Percentiles rank a stretch among this genome's conserved stretches.
Conservation (phyloP, 306 rosid genomes). For the Vigna trinervia region DNA sequence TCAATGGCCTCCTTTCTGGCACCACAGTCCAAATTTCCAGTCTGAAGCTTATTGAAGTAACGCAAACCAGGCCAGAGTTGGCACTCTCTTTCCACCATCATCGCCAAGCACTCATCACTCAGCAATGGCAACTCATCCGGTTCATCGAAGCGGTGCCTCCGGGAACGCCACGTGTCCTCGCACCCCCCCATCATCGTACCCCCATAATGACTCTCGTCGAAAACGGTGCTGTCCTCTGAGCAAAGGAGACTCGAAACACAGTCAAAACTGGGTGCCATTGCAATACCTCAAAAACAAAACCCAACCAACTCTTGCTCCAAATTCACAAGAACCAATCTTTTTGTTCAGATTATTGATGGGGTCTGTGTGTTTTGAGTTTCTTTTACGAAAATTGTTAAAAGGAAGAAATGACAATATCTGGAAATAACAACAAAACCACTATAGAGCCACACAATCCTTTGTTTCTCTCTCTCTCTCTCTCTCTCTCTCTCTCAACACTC, state of each 20-base stretch:
- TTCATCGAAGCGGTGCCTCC: constrained; percentile 31
- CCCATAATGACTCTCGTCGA: constrained; percentile 61
- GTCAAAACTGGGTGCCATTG: constrained; percentile 96
- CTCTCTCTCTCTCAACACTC: constrained; percentile 37
- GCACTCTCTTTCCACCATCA: constrained; percentile 69
- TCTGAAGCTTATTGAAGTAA: constrained; percentile 64
- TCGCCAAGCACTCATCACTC: constrained; percentile 73
- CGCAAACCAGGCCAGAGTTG: constrained; percentile 62
- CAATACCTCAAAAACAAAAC: constrained; percentile 30
- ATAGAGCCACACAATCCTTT: constrained; percentile 25
- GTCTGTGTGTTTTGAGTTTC: constrained; percentile 31
- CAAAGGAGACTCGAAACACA: constrained; percentile 82
- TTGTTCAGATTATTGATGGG: constrained; percentile 33
- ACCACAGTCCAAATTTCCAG: constrained; percentile 72
- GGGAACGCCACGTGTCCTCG: constrained; percentile 49
- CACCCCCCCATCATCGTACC: constrained; percentile 46
- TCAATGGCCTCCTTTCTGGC: constrained; percentile 77
- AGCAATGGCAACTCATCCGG: constrained; percentile 64
- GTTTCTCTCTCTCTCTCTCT: constrained; percentile 29
- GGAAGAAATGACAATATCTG: constrained; percentile 40
- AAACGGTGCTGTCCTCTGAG: constrained; percentile 66
- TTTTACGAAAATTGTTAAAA: neutral
- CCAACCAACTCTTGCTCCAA: neutral
- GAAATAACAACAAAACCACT: constrained; percentile 44
- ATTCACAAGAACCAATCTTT: constrained; percentile 34